Conservation (phyloP, 805 yeast species). For the Komagataella pseudopastoris region DNA sequence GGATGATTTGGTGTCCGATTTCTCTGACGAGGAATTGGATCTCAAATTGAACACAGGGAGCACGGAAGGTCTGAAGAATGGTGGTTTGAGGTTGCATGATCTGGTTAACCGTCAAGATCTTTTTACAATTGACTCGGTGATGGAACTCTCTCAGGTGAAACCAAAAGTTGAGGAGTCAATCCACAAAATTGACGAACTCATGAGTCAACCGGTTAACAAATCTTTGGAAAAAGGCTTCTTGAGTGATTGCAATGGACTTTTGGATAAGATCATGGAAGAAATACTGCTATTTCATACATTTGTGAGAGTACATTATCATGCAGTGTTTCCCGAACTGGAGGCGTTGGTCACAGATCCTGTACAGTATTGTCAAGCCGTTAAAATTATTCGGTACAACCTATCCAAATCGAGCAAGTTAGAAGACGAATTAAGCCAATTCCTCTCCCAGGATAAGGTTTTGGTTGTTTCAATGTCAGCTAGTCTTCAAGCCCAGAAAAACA, state of each 20-base stretch:
- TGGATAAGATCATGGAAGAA: conserved; percentile 41
- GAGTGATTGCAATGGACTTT: conserved; percentile 36
- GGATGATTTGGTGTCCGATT: conserved; percentile 26
- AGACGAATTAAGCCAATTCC: conserved; percentile 21
- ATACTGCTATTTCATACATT: conserved; percentile 33
- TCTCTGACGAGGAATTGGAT: conserved; percentile 17
- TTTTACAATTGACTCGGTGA: conserved; percentile 4
- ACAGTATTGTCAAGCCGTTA: conserved; percentile 43
- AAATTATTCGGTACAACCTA: conserved; percentile 30
- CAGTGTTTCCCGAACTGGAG: conserved; percentile 61
- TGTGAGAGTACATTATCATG: conserved; percentile 37
- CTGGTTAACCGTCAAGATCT: conserved; percentile 5
- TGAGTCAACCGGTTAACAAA: conserved; percentile 10
- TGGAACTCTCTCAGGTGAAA: conserved; percentile 14
- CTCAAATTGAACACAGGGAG: conserved; percentile 3
- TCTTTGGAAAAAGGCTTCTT: conserved; percentile 33
- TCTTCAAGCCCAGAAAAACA: conserved; percentile 26
- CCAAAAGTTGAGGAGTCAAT: conserved; percentile 9
- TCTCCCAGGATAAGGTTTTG: conserved; percentile 54
- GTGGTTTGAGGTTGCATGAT: not conserved
- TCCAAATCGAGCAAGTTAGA: conserved; percentile 11
- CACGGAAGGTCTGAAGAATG: not conserved
- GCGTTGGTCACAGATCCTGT: conserved; percentile 46
- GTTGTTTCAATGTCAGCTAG: conserved; percentile 63
- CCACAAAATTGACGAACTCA: conserved; percentile 13